phyloP scores from a whole-genome alignment of 306 rosid genomes.

The Fagus sylvatica region DNA sequence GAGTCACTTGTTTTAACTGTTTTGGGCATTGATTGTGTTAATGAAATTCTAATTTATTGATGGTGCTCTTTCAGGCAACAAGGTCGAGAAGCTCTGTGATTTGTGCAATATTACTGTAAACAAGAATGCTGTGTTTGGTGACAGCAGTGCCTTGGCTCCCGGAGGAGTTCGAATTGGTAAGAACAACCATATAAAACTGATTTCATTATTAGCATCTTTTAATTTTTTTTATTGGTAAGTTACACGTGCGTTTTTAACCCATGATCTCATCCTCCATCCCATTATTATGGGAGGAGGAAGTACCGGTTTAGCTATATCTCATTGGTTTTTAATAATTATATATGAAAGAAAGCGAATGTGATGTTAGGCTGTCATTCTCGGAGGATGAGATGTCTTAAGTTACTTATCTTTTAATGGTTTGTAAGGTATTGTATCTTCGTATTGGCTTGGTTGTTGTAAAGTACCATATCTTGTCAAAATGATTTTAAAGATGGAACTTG shows the following conservation, averaged over 20 bases:
- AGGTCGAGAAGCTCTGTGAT: slow-evolving; percentile 98
- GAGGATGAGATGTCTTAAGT: too few relatives aligned
- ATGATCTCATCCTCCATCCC: too few relatives aligned
- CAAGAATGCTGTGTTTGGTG: slow-evolving; percentile 95
- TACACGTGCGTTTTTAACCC: too few relatives aligned
- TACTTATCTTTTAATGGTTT: neutral
- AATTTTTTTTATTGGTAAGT: too few relatives aligned
- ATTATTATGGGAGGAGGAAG: too few relatives aligned
- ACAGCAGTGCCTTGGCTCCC: slow-evolving; percentile 98
- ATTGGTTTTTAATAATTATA: neutral
- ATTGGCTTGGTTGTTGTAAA: too few relatives aligned
- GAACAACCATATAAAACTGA: slow-evolving; percentile 4
- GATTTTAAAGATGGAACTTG: neutral
- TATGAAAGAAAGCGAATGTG: neutral
- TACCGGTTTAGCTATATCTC: too few relatives aligned
- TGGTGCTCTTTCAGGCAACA: slow-evolving; percentile 89
- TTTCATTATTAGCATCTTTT: neutral
- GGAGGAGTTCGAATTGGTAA: slow-evolving; percentile 94
- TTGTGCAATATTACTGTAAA: slow-evolving; percentile 88
- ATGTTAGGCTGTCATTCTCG: neutral
- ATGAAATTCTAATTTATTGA: slow-evolving; percentile 2
- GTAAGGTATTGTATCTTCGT: too few relatives aligned
- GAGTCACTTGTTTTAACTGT: neutral
- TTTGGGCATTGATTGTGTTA: neutral
- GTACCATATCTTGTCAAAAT: neutral